Evolutionary conservation across 257 asterid genomes (phyloP).

Genomic region (Solanum dulcamara): DNA sequence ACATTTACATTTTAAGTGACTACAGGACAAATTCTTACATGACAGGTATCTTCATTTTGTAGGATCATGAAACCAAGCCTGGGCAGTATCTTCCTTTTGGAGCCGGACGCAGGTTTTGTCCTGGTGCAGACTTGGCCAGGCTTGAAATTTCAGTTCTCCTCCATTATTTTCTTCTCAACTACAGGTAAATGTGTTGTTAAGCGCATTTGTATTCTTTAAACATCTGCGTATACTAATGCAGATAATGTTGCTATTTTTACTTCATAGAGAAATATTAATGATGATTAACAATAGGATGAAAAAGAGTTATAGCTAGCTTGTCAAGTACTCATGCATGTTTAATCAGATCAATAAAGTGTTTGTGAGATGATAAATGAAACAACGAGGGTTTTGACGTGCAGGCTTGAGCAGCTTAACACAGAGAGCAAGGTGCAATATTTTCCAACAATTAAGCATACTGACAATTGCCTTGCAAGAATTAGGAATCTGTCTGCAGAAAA

Average conservation of each 20-base stretch:
- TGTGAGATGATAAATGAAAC: not conserved
- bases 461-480: slow-evolving; percentile 1
- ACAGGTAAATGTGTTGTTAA: not conserved
- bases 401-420: not conserved
- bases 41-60: not conserved
- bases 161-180: slow-evolving; percentile 7
- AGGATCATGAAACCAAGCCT: not conserved
- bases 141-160: slow-evolving; percentile 9
- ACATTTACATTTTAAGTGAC: not conserved
- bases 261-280: not conserved
- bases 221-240: not conserved
- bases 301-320: not conserved
- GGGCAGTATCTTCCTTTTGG: not conserved
- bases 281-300: not conserved
- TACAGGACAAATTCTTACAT: not conserved
- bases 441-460: not conserved
- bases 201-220: not conserved
- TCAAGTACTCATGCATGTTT: not conserved
- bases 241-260: not conserved
- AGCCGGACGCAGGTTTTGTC: slow-evolving; percentile 10
- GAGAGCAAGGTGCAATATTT: not conserved
- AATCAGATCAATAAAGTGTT: not conserved
- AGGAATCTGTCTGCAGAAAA: not conserved
- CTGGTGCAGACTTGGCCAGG: slow-evolving; percentile 11
- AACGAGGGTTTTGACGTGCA: not conserved